Evolutionary conservation across 1,139 yeast species (phyloP), one percentile per base, ranked within the genome.

Genomic region (Blastobotrys petasosporus): DNA sequence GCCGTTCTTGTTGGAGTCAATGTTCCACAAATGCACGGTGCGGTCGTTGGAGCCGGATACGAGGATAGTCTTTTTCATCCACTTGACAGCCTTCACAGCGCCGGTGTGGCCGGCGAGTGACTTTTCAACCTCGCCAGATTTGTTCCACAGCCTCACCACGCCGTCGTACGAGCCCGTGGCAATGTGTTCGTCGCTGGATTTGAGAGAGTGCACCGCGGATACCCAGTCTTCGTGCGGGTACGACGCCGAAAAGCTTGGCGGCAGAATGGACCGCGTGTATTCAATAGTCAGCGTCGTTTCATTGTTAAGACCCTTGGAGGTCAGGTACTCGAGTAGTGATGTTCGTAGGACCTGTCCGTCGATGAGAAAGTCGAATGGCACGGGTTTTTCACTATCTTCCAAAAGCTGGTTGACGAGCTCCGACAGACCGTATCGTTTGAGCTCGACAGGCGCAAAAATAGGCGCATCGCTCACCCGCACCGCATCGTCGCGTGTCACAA

Each of bases 141-240:
- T 68, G 61, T 86, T 83, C 80, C 92, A 92, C 10, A 94, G 79
- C 56, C 97, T 77, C 20, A 92, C 95, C 37, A 90, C 77, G 53
- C 97, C 97, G 64, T 92, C 98, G 61, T 90, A 92, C 1, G 95
- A 81, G 20, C 98, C 98, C 9, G 94, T 80, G 45, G 88, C 73
- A 46, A 90, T 85, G 58, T 78, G 50, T 37, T 75, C 55, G 39
- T 46, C 45, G 17, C 48, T 42, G 34, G 37, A 48, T 12, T 48
- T 46, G 28, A 50, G 51, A 31, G 80, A 66, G 59, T 80, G 79
- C 39, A 90, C 75, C 1, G 94, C 76, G 8, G 96, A 85, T 31
- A 94, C 80, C 99, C 99, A 92, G 67, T 92, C 99, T 54, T 90
- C 96, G 61, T 90, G 90, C 58, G 82, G 79, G 66, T 82, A 92